Evolutionary conservation across 1,284 basidiomycete genomes (phyloP).

Genomic region (Schizophyllum amplum): DNA sequence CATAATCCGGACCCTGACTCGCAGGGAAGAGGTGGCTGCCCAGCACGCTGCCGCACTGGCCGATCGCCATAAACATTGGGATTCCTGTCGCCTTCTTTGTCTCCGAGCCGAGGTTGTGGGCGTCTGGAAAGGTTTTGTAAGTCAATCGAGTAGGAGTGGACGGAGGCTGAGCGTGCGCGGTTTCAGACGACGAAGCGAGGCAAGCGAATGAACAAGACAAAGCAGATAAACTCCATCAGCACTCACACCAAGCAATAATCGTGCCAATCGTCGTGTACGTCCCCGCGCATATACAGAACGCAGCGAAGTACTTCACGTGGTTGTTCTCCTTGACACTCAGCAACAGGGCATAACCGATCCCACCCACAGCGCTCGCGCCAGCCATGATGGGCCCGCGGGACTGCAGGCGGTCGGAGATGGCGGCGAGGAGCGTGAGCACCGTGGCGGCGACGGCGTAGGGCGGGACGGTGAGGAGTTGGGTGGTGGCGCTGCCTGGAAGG

Average conservation of each 20-base stretch:
- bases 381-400: constrained; percentile 58
- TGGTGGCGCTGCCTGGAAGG: constrained; percentile 8
- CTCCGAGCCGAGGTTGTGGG: constrained; percentile 71
- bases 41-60: constrained; percentile 64
- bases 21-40: constrained; percentile 66
- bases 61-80: constrained; percentile 70
- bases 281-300: constrained; percentile 12
- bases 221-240: background rate
- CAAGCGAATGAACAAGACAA: background rate
- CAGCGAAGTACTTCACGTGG: constrained; percentile 13
- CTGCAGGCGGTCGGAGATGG: constrained; percentile 65
- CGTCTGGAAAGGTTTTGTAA: constrained; percentile 29
- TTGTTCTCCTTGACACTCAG: constrained; percentile 8
- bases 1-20: constrained; percentile 55
- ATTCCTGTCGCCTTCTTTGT: constrained; percentile 70
- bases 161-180: no score
- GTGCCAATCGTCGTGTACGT: constrained; percentile 13
- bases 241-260: constrained; percentile 13
- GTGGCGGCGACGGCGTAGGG: constrained; percentile 44
- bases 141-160: no score
- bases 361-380: constrained; percentile 40
- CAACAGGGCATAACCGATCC: constrained; percentile 63
- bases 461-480: constrained; percentile 13
- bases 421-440: constrained; percentile 57
- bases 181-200: no score